These are phyloP conservation scores for Colletotrichum liaoningense DNA, from an alignment of 2,329 filamentous ascomycete genomes.

Conservation along the genomic window DNA sequence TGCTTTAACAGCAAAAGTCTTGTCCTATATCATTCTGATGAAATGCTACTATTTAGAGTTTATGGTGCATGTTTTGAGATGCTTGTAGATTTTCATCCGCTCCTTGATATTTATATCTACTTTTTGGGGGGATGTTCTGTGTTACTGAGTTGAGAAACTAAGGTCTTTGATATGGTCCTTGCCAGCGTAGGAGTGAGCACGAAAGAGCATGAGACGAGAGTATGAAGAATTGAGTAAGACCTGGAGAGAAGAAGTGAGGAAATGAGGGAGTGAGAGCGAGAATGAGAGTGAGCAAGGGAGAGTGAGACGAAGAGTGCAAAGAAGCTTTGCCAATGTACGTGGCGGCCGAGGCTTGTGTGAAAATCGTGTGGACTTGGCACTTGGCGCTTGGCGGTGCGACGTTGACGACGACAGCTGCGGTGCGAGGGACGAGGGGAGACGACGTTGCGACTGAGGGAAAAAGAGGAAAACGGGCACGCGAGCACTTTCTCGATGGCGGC, in stretches of 20 bases:
- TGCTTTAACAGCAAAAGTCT: no score
- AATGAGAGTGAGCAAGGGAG: not conserved
- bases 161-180: not conserved
- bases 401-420: not conserved
- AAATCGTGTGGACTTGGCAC: constrained; percentile 24
- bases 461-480: constrained; percentile 32
- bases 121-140: not conserved
- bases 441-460: not conserved
- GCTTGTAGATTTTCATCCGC: not conserved
- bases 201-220: not conserved
- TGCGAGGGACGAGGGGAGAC: not conserved
- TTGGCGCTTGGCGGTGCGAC: constrained; percentile 9
- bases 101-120: not conserved
- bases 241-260: not conserved
- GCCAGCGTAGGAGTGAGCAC: not conserved
- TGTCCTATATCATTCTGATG: not conserved
- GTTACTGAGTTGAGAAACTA: not conserved
- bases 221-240: no score
- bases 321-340: constrained; percentile 36
- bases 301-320: constrained; percentile 22
- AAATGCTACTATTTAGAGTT: not conserved
- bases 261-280: not conserved
- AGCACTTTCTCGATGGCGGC: constrained; percentile 31
- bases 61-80: not conserved
- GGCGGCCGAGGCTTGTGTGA: constrained; percentile 23